Conservation (phyloP, 2,329 filamentous ascomycete species). For the Neofusicoccum ribis region DNA sequence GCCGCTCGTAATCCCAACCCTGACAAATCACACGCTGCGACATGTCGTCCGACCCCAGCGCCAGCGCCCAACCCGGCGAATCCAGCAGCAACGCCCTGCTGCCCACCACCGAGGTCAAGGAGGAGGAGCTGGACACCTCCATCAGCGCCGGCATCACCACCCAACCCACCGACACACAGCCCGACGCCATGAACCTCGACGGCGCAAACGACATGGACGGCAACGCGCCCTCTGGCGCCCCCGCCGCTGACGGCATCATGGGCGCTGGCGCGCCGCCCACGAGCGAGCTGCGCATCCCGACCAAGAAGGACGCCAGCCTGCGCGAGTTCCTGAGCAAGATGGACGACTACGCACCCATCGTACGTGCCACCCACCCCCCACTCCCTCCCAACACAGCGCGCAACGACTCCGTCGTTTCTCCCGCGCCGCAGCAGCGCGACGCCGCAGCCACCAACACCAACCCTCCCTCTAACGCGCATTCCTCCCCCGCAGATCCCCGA, state of each 20-base stretch:
- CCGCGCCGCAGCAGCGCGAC: conserved; percentile 19
- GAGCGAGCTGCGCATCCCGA: conserved; percentile 65
- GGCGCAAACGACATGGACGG: conserved; percentile 39
- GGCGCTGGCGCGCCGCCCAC: conserved; percentile 43
- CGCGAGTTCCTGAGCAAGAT: conserved; percentile 94
- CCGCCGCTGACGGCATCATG: conserved; percentile 39
- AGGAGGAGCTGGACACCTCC: conserved; percentile 42
- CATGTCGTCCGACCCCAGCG: conserved; percentile 9
- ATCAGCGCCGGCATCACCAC: conserved; percentile 44
- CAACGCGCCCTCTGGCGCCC: conserved; percentile 17
- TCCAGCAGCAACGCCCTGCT: not conserved
- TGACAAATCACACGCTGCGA: conserved; percentile 19
- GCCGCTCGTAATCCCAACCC: not conserved
- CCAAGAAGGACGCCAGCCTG: conserved; percentile 87
- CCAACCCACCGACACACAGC: conserved; percentile 31
- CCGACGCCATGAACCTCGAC: conserved; percentile 44
- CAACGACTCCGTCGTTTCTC: not conserved
- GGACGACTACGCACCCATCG: conserved; percentile 97
- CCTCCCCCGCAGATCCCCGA: conserved; percentile 74
- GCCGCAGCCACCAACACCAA: not conserved
- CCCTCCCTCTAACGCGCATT: not conserved
- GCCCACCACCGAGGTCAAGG: conserved; percentile 21
- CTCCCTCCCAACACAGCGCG: not conserved
- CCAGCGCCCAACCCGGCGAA: conserved; percentile 7
- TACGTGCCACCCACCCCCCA: conserved; percentile 49